Conservation (phyloP, 208 protist genomes). For the Acanthamoeba healyi region DNA sequence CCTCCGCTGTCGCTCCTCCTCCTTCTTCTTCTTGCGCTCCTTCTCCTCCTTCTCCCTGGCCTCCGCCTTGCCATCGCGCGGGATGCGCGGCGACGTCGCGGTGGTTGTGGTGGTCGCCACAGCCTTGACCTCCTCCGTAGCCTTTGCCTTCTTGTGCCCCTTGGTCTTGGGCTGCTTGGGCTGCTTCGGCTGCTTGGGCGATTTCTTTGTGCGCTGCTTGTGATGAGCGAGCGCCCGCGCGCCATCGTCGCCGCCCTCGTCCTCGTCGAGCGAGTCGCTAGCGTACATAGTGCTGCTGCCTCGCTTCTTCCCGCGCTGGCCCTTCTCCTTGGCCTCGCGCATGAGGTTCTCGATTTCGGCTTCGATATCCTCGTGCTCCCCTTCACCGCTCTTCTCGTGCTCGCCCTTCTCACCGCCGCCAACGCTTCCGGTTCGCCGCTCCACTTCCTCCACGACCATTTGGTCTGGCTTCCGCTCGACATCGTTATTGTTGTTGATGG, state of each 20-base stretch:
- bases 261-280: slow-evolving; percentile 6
- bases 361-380: slow-evolving; percentile 11
- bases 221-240: not conserved
- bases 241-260: not conserved
- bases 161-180: not conserved
- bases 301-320: slow-evolving; percentile 47
- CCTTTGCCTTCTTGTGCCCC: not conserved
- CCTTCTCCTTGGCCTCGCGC: slow-evolving; percentile 61
- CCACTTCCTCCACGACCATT: not conserved
- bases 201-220: not conserved
- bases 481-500: not conserved
- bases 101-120: not conserved
- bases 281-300: not conserved
- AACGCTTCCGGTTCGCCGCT: not conserved
- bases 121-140: too few species aligned
- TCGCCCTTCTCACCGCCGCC: not conserved
- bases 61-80: not conserved
- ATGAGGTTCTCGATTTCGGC: slow-evolving; percentile 55
- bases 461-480: not conserved
- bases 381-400: not conserved
- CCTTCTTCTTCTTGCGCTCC: not conserved
- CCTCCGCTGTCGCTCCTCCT: slow-evolving; percentile 27
- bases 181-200: too few species aligned
- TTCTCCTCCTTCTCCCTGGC: not conserved
- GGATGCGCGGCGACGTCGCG: not conserved